Percentiles rank a stretch among this genome's conserved stretches.
phyloP scores from a whole-genome alignment of 2,329 filamentous ascomycete genomes.

The Chaetomium sp. region DNA sequence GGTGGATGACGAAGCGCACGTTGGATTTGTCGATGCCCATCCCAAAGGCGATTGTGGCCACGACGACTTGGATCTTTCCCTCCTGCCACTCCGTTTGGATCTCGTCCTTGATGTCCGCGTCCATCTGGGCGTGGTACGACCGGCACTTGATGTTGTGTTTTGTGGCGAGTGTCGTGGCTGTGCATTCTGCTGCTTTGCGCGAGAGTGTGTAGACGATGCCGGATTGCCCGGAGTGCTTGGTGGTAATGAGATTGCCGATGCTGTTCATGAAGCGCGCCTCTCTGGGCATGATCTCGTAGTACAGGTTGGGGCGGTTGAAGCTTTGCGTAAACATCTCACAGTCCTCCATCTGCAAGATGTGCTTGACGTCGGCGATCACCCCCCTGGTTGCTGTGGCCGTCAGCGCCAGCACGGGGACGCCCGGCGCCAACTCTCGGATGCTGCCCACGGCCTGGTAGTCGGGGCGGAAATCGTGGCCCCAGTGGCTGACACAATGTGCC shows the following conservation, averaged over 20 bases:
- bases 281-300: constrained; percentile 77
- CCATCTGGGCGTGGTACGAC: constrained; percentile 82
- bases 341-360: constrained; percentile 75
- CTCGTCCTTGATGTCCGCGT: constrained; percentile 57
- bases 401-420: constrained; percentile 86
- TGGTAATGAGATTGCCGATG: constrained; percentile 62
- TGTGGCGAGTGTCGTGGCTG: constrained; percentile 61
- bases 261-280: constrained; percentile 47
- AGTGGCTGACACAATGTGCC: constrained; percentile 98
- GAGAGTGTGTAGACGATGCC: constrained; percentile 95
- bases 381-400: constrained; percentile 93
- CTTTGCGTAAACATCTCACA: constrained; percentile 83
- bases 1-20: constrained; percentile 93
- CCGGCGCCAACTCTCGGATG: constrained; percentile 63
- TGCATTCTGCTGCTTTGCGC: constrained; percentile 70
- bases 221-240: constrained; percentile 62
- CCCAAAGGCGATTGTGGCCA: constrained; percentile 96
- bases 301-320: constrained; percentile 93
- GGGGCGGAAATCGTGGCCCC: constrained; percentile 95
- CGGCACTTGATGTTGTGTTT: constrained; percentile 62
- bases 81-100: constrained; percentile 80
- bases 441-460: constrained; percentile 86
- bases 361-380: constrained; percentile 84
- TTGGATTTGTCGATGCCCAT: constrained; percentile 99
- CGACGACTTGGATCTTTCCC: constrained; percentile 77